Base-by-base conservation (phyloP, 257 asterid species). In the Striga asiatica region DNA sequence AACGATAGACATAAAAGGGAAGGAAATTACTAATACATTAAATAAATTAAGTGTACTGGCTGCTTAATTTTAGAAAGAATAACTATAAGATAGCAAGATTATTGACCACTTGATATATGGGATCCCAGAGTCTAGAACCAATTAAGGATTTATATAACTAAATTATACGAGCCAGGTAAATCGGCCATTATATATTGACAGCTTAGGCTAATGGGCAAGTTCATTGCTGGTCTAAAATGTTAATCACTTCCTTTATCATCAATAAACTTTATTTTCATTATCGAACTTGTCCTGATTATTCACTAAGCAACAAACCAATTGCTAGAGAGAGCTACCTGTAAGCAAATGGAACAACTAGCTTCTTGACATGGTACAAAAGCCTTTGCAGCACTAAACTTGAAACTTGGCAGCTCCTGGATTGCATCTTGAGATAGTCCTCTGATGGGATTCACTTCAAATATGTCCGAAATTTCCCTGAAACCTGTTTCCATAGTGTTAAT, bases 391-490 rank as follows among this genome's bases (percentile, higher is more conserved):
- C 20, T 56, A 56, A 81, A 72, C 59, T 69, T 60, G 45, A 56
- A 75, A n/a, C 52, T 69, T 25, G 96, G 88, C 49, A 86, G 71
- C 34, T 54, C 71, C 25, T 77, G 48, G 67, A 83, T 83, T 23
- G 70, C 54, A 23, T 81, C 81, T 6, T 20, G 66, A 18, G 86
- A 72, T 53, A 83, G 78, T 13, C 98, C 96, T 61, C 74, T 72
- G 13, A 54, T 57, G 5, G 70, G 46, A 60, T 61, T 78, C 45
- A 76, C 80, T 66, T 86, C 91, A 64, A 89, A 89, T 37, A 89
- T 86, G 71, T 86, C 96, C 0, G 96, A 78, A 38, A 79, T 76
- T 23, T 89, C 97, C 75, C 72, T 74, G 71, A 77, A 67, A 68
- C 78, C 80, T 11, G 89, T 73, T 38, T 86, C 98, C 83, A 67